Evolutionary conservation across 192 early-diverging fungal species (phyloP), one percentile per base, ranked within the genome.

Genomic region (Podila clonocystis): DNA sequence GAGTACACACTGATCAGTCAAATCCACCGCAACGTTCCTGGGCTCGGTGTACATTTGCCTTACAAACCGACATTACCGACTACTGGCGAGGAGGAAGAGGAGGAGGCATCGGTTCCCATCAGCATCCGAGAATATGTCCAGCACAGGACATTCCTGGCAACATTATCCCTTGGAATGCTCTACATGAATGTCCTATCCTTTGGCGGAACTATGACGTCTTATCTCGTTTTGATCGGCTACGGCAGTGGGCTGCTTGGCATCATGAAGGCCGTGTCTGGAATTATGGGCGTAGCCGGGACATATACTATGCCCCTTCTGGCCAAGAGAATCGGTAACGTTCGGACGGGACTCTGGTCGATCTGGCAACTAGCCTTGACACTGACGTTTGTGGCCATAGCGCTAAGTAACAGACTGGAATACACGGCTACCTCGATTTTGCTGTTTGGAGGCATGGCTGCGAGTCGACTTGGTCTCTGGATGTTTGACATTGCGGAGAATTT

Each of bases 361-460:
- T 83, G 82, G 74, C 67, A 67, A 13, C 19, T 77, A 31, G 45
- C 31, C 2, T 38, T 78, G 26, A 45, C 36, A 0, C 67, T 82
- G 1, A 24, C 26, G 0, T 49, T 69, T 0, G 82, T 83, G 0
- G 49, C 65, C 15, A 1, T 77, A 0, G 70, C 70, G 9, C 30
- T 83, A 33, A 60, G 34, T 48, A 68, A 72, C 38, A 57, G 62
- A 19, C 12, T 62, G 9, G 68, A 70, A 19, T 3, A 41, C 24
- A 68, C 33, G 7, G 60, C 29, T 8, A 60, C 57, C 0, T 63
- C 69, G 9, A 52, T 77, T 17, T 29, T 83, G 8, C 34, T 83
- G 9, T 83, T 83, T 55, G 75, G 66, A 29, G 74, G 82, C 19
- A 77, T 83, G 74, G 65, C 82, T 19, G 28, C 63, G 8, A 83